A percentile compares a stretch with the other conserved stretches of the same genome.
These are phyloP conservation scores for Plantago ovata DNA, from an alignment of 257 asterid genomes.

Conservation along the genomic window DNA sequence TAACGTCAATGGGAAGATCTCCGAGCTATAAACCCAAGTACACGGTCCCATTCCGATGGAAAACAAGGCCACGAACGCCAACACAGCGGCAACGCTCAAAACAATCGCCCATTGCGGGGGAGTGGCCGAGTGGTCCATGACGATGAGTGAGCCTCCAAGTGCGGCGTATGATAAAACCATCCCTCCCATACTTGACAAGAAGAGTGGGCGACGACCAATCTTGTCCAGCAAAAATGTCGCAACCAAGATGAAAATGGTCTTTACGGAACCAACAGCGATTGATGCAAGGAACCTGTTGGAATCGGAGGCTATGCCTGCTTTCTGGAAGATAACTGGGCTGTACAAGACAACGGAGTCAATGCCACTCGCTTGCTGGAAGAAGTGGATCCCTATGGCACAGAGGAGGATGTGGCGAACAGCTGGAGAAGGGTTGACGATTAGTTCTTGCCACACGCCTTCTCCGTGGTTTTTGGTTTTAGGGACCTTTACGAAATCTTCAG, in stretches of 20 bases:
- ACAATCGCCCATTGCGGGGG: conserved; percentile 43
- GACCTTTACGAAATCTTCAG: conserved; percentile 39
- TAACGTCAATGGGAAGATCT: conserved; percentile 51
- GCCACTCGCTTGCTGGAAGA: conserved; percentile 64
- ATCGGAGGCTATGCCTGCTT: conserved; percentile 40
- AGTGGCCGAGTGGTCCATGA: conserved; percentile 30
- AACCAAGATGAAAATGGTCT: conserved; percentile 50
- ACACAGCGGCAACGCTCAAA: conserved; percentile 24
- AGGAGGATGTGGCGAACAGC: conserved; percentile 50
- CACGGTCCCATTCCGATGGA: conserved; percentile 71
- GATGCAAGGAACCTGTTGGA: conserved; percentile 43
- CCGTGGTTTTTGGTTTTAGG: conserved; percentile 24
- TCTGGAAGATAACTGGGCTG: conserved; percentile 45
- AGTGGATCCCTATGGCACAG: conserved; percentile 52
- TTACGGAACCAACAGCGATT: conserved; percentile 55
- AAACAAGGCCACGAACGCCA: conserved; percentile 51
- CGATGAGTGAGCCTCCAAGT: conserved; percentile 35
- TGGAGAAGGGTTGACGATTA: conserved; percentile 45
- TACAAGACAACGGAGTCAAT: conserved; percentile 63
- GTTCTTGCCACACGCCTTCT: conserved; percentile 50
- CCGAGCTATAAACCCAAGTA: conserved; percentile 66
- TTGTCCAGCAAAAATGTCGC: conserved; percentile 53
- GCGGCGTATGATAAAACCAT: conserved; percentile 35
- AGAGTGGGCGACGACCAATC: conserved; percentile 55
- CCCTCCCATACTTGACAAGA: conserved; percentile 50